Percentiles rank a stretch among this genome's conserved stretches.
These are phyloP conservation scores for Ophiostoma montium DNA, from an alignment of 2,329 filamentous ascomycete genomes.

Conservation along the genomic window DNA sequence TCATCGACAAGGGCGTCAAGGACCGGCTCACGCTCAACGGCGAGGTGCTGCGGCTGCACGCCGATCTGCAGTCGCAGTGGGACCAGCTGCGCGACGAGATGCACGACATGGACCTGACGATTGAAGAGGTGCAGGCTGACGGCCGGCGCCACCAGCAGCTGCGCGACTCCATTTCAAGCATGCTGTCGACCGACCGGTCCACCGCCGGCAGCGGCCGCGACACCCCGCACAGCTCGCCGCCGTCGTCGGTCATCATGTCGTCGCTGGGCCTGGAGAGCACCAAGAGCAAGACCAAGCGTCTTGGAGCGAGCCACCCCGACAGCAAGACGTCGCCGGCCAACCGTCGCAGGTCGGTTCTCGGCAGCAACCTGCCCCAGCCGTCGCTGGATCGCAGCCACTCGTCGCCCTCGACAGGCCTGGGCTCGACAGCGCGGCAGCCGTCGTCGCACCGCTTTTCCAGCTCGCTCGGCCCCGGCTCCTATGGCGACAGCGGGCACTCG, in stretches of 20 bases:
- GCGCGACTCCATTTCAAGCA: conserved; percentile 84
- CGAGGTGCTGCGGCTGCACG: conserved; percentile 75
- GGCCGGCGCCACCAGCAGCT: conserved; percentile 53
- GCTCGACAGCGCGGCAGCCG: conserved; percentile 27
- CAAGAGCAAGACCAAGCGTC: conserved; percentile 25
- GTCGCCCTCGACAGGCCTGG: conserved; percentile 27
- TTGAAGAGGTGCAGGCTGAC: conserved; percentile 59
- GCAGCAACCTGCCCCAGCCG: conserved; percentile 32
- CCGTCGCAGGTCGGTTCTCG: conserved; percentile 31
- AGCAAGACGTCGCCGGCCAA: conserved; percentile 24
- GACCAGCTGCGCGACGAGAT: conserved; percentile 62
- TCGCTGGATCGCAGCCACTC: conserved; percentile 32
- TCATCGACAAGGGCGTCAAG: conserved; percentile 91
- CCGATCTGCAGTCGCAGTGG: conserved; percentile 76
- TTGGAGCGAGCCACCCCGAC: background rate
- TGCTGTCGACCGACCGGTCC: conserved; percentile 71
- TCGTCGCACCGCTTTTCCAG: conserved; percentile 17
- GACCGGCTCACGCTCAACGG: conserved; percentile 94
- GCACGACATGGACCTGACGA: conserved; percentile 55
- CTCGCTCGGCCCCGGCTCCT: conserved; percentile 1
- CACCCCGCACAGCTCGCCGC: conserved; percentile 54
- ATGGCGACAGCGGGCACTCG: conserved; percentile 8
- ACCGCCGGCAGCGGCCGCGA: conserved; percentile 54
- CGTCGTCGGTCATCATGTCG: conserved; percentile 48
- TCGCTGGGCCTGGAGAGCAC: conserved; percentile 30